phyloP scores from a whole-genome alignment of 148 eudicot genomes.

The Vaccinium darrowii region DNA sequence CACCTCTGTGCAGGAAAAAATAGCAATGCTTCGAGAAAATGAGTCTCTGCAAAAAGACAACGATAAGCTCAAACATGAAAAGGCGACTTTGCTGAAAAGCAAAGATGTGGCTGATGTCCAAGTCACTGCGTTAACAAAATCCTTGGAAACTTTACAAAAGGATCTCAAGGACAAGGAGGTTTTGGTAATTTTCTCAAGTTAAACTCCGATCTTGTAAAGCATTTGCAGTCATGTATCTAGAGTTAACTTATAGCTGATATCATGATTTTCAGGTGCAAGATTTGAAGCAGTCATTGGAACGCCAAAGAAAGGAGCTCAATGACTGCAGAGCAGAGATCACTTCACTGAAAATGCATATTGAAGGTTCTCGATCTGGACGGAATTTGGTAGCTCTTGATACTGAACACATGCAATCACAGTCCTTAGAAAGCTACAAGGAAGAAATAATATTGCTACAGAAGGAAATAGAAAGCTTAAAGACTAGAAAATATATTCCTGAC shows the following conservation, averaged over 20 bases:
- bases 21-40: slow-evolving; percentile 74
- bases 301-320: slow-evolving; percentile 78
- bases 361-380: slow-evolving; percentile 58
- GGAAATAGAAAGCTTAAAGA: slow-evolving; percentile 48
- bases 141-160: slow-evolving; percentile 76
- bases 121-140: slow-evolving; percentile 59
- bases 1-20: slow-evolving; percentile 67
- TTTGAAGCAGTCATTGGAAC: slow-evolving; percentile 63
- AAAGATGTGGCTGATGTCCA: slow-evolving; percentile 79
- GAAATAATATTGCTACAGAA: slow-evolving; percentile 34
- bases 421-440: slow-evolving; percentile 43
- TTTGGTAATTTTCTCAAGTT: slow-evolving; percentile 37
- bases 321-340: slow-evolving; percentile 91
- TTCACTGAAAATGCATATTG: slow-evolving; percentile 90
- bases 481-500: slow-evolving; percentile 22
- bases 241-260: slow-evolving; percentile 10
- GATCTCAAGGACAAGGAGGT: slow-evolving; percentile 78
- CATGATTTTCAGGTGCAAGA: slow-evolving; percentile 54
- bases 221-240: neutral
- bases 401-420: slow-evolving; percentile 36
- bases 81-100: slow-evolving; percentile 48
- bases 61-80: slow-evolving; percentile 52
- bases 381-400: slow-evolving; percentile 27
- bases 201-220: neutral
- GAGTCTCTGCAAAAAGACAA: slow-evolving; percentile 68